phyloP scores from a whole-genome alignment of 768 basidiomycete genomes.

The Xerocomellus chrysenteron region DNA sequence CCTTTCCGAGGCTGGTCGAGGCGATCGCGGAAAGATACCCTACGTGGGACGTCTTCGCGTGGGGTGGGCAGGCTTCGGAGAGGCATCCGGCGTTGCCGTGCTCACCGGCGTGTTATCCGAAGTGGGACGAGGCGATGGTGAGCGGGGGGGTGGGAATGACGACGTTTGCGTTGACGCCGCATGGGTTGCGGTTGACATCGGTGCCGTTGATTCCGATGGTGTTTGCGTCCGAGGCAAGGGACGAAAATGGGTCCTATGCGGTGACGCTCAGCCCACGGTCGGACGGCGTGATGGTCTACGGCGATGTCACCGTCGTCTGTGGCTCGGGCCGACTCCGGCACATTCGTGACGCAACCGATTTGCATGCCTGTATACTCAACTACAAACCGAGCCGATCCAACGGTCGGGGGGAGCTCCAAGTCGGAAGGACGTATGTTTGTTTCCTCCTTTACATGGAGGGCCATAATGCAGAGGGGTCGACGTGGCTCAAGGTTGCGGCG shows the following conservation, averaged over 20 bases:
- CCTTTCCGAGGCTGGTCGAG: slow-evolving; percentile 28
- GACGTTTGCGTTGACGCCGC: slow-evolving; percentile 12
- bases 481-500: slow-evolving; percentile 26
- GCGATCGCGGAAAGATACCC: slow-evolving; percentile 10
- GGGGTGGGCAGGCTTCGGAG: slow-evolving; percentile 22
- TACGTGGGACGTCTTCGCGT: slow-evolving; percentile 27
- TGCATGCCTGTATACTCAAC: slow-evolving; percentile 25
- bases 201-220: slow-evolving; percentile 23
- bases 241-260: not conserved
- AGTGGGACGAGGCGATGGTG: slow-evolving; percentile 15
- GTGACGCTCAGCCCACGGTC: slow-evolving; percentile 13
- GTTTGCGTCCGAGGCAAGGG: not conserved
- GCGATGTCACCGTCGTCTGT: slow-evolving; percentile 15
- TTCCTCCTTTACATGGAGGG: slow-evolving; percentile 19
- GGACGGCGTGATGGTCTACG: not conserved
- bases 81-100: slow-evolving; percentile 18
- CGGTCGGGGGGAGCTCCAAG: slow-evolving; percentile 12
- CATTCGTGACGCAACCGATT: slow-evolving; percentile 13
- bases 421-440: slow-evolving; percentile 20
- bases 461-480: not conserved
- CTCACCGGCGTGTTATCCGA: slow-evolving; percentile 23
- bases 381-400: slow-evolving; percentile 1
- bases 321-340: slow-evolving; percentile 14
- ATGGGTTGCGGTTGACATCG: slow-evolving; percentile 18
- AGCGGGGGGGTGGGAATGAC: slow-evolving; percentile 10